Evolutionary conservation across 2,329 filamentous ascomycete species (phyloP).

Genomic region (Curvularia spicifera): DNA sequence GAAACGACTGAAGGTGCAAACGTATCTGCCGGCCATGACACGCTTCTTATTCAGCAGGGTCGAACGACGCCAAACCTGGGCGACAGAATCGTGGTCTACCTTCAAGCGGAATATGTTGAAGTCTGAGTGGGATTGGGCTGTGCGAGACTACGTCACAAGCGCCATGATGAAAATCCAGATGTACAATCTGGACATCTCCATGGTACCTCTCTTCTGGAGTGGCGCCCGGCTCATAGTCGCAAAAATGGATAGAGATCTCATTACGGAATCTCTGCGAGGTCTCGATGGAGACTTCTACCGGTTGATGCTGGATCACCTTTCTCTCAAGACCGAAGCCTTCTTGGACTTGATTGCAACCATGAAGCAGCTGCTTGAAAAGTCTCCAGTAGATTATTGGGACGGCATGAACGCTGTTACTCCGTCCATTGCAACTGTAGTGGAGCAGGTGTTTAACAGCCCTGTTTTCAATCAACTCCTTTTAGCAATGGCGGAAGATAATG

Average conservation of each 20-base stretch:
- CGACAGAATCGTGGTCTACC: slow-evolving; percentile 70
- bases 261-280: slow-evolving; percentile 77
- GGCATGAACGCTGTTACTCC: slow-evolving; percentile 82
- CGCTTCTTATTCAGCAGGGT: slow-evolving; percentile 82
- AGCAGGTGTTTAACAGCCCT: slow-evolving; percentile 79
- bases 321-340: slow-evolving; percentile 60
- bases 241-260: slow-evolving; percentile 73
- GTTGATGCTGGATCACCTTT: slow-evolving; percentile 69
- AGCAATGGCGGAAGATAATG: slow-evolving; percentile 49
- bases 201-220: slow-evolving; percentile 78
- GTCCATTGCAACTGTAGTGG: slow-evolving; percentile 79
- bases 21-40: slow-evolving; percentile 80
- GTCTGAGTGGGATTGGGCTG: slow-evolving; percentile 85
- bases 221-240: slow-evolving; percentile 76
- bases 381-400: slow-evolving; percentile 84
- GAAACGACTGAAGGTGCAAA: slow-evolving; percentile 76
- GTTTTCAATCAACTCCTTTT: slow-evolving; percentile 67
- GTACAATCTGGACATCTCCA: slow-evolving; percentile 58
- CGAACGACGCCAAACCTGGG: slow-evolving; percentile 69
- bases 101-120: slow-evolving; percentile 68
- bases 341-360: slow-evolving; percentile 74
- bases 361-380: slow-evolving; percentile 73
- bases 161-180: slow-evolving; percentile 69
- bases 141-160: slow-evolving; percentile 73
- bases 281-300: slow-evolving; percentile 74